Evolutionary conservation across 441 rosid genomes (phyloP), one percentile per base, ranked within the genome.

Genomic region (Croton setiger): DNA sequence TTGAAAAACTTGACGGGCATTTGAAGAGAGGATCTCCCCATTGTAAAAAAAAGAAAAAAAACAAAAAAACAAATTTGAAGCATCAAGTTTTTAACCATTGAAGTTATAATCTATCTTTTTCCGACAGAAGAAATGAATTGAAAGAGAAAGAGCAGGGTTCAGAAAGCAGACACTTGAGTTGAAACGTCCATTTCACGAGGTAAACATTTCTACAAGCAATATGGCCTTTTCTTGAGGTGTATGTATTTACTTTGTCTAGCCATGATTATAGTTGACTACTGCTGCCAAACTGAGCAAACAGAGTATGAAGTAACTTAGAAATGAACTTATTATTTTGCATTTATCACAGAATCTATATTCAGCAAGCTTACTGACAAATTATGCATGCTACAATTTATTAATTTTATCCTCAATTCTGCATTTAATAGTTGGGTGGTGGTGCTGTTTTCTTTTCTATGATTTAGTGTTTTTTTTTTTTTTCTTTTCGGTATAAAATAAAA

Each of bases 181-280:
- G 62, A 63, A 31, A 63, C 35, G 67, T 54, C 67, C 62, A 70
- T 62, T 33, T 70, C 55, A 53, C 55, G 37, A 48, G 51, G 66
- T 33, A 35, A 51, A 41, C 54, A 31, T 54, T 52, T 62, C 35
- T 68, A 54, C 64, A 57, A 68, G 64, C 56, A 68, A 57, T 57
- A 57, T 31, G 54, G 20, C 57, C 35, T 17, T 56, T 67, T 27
- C 31, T 14, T 14, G 53, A 58, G 41, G 13, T 43, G 36, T 57
- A 9, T 43, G 36, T 57, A 9, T 21, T 44, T 54, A 68, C 53
- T 54, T 53, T 12, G 43, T 58, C 48, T 41, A 15, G 37, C 41
- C 21, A 53, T 53, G 70, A 57, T 44, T 44, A 11, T 62, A 31
- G 11, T 21, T 20, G 36, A 43, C 2, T 20, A 43, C 51, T 4